phyloP scores from a whole-genome alignment of 2,329 filamentous ascomycete species.

The Juglanconis oblonga region DNA sequence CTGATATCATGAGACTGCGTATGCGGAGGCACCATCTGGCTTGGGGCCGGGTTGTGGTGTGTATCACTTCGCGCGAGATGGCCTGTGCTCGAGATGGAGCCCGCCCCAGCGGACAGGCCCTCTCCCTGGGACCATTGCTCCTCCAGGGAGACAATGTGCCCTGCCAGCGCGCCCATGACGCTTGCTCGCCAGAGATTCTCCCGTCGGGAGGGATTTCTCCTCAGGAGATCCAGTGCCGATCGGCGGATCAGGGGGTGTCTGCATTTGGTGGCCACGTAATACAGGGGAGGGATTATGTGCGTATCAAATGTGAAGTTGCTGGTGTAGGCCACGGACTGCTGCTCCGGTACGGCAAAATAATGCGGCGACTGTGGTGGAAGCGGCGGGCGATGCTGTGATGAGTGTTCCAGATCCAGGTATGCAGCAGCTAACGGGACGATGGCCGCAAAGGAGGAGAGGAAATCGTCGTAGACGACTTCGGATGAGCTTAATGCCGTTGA shows the following conservation, averaged over 20 bases:
- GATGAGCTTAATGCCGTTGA: slow-evolving; percentile 27
- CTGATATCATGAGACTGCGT: not conserved
- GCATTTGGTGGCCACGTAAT: slow-evolving; percentile 36
- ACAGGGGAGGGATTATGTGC: slow-evolving; percentile 36
- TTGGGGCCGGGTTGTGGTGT: not conserved
- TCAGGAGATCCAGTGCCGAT: slow-evolving; percentile 33
- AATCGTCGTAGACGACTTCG: slow-evolving; percentile 31
- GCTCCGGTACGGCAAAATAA: slow-evolving; percentile 13
- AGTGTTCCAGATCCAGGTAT: slow-evolving; percentile 20
- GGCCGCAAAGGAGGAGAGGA: slow-evolving; percentile 30
- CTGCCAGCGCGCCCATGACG: slow-evolving; percentile 28
- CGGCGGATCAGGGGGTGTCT: slow-evolving; percentile 36
- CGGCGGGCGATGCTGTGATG: not conserved
- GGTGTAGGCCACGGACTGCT: slow-evolving; percentile 5
- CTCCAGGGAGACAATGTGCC: slow-evolving; percentile 34
- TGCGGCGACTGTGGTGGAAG: not conserved
- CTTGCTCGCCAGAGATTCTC: slow-evolving; percentile 38
- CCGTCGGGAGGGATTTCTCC: slow-evolving; percentile 24
- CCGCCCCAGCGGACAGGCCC: not conserved
- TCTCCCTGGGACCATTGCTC: slow-evolving; percentile 24
- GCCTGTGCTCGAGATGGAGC: not conserved
- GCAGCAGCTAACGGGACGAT: slow-evolving; percentile 33
- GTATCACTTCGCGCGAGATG: not conserved
- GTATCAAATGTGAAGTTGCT: slow-evolving; percentile 36
- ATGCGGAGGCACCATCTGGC: not conserved